Evolutionary conservation across 140 eudicot genomes (phyloP), one percentile per base, ranked within the genome.

Genomic region (Oenanthe javanica): DNA sequence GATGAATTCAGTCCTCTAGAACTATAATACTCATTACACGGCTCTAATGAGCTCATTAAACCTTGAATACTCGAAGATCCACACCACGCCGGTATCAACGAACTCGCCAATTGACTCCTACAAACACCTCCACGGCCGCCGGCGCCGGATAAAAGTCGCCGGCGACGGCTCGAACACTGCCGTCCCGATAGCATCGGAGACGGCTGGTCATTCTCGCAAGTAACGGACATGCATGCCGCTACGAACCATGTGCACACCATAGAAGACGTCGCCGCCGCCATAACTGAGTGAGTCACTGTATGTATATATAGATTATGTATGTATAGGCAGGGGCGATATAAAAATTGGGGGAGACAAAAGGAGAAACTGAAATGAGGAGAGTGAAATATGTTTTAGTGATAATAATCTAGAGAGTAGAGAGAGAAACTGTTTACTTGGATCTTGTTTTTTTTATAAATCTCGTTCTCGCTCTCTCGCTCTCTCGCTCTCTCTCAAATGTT

Each of bases 171-270:
- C 46, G 38, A 43, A 9, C 81, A 13, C 11, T 75, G 45, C 52
- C 42, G 63, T 13, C 55, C 18, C 40, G 64, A 18, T n/a, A 59
- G 10, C 8, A 42, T 15, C 59, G 78, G 46, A 12, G 52, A 23
- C 31, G 25, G 42, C 36, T 63, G 52, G 48, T 80, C 89, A 40
- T 80, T 86, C 19, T 83, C 89, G 72, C 83, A 81, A 69, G 90
- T 83, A n/a, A 89, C 85, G 25, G 90, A 89, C 94, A 94, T 94
- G 97, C 97, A 94, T 78, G 97, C 91, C 85, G 88, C 91, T 83
- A 90, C 88, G 40, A 91, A 66, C 96, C 98, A 88, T 69, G 97
- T 82, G 50, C 90, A 87, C 49, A 88, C 84, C 72, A 83, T 66
- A 25, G 94, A 84, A 10, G 91, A 86, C 46, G 87, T 75, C 86